Evolutionary conservation across 176 grass and related monocot species (phyloP), one percentile per base, ranked within the genome.

Genomic region (Cymbopogon citratus): DNA sequence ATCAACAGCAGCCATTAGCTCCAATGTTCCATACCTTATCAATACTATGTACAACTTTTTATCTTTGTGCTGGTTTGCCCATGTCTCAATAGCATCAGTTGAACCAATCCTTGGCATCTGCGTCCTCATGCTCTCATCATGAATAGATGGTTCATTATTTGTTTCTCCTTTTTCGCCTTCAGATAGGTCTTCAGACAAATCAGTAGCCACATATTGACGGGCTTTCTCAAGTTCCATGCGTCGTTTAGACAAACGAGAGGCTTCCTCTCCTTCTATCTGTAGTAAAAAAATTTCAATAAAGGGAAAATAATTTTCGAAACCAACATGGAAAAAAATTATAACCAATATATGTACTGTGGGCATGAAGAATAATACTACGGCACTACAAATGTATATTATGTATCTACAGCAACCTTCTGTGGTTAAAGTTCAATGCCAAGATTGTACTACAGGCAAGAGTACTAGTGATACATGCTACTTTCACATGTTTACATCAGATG

Each of bases 1-100:
- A 82, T 49, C n/a, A 29, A 38, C 64, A 72, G 8, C 26, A 80
- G 25, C 34, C 57, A 66, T 79, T 34, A 56, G 36, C 56, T 56
- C 5, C 36, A 33, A n/a, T 45, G 44, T 34, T 41, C 3, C 64
- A 27, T 88, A 86, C 93, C 93, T 95, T 85, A 96, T 84, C 34
- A 96, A 83, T 19, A 96, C 90, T 81, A 96, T 96, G 80, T 96
- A 96, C 26, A 96, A 69, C 31, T 88, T 96, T 82, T 96, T 92
- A 65, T 83, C 93, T 75, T 92, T 92, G 68, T 92, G 79, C 27
- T 96, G 85, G 79, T 75, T 91, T 60, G 93, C 80, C 93, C 90
- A 96, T 38, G 62, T 75, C 51, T 87, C 87, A 67, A 96, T 70
- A 76, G 85, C 86, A 67, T 96, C 80, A 71, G 84, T 79, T 72